Conservation (phyloP, 2,329 filamentous ascomycete species). For the Magnaporthiopsis rhizophila region DNA sequence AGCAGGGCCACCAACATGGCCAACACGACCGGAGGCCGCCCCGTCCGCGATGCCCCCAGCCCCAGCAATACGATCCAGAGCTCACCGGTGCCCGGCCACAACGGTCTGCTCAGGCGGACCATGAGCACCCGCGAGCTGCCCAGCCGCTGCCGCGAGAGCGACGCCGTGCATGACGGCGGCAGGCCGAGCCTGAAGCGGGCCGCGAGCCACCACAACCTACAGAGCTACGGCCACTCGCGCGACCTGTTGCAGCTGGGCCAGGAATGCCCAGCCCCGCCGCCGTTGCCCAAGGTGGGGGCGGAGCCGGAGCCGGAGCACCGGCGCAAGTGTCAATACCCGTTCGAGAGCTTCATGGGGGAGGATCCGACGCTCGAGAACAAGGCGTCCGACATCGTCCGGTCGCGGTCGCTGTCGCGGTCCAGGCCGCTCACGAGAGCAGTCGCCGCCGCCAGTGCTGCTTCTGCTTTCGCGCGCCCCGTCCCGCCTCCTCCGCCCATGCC, state of each 20-base stretch:
- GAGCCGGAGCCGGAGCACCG: not conserved
- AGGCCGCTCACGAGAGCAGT: not conserved
- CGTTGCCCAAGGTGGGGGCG: not conserved
- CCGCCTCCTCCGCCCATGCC: not conserved
- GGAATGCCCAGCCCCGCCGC: too few species aligned
- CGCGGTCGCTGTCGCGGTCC: not conserved
- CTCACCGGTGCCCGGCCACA: not conserved
- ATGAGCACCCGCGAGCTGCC: not conserved
- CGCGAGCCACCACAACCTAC: not conserved
- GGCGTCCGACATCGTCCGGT: not conserved
- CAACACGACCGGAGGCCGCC: not conserved
- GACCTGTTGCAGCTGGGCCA: too few species aligned
- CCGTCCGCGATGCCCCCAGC: not conserved
- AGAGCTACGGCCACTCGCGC: not conserved
- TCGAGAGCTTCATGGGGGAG: not conserved
- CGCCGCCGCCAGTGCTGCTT: not conserved
- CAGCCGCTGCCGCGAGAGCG: not conserved
- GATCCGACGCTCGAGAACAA: not conserved
- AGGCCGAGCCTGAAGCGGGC: not conserved
- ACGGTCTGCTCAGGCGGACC: not conserved
- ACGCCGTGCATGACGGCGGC: not conserved
- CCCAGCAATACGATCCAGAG: not conserved
- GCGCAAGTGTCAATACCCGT: not conserved
- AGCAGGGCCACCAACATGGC: not conserved
- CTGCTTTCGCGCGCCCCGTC: not conserved